Evolutionary conservation across 1,284 basidiomycete genomes (phyloP), one percentile per base, ranked within the genome.

Genomic region (Flammula alnicola): DNA sequence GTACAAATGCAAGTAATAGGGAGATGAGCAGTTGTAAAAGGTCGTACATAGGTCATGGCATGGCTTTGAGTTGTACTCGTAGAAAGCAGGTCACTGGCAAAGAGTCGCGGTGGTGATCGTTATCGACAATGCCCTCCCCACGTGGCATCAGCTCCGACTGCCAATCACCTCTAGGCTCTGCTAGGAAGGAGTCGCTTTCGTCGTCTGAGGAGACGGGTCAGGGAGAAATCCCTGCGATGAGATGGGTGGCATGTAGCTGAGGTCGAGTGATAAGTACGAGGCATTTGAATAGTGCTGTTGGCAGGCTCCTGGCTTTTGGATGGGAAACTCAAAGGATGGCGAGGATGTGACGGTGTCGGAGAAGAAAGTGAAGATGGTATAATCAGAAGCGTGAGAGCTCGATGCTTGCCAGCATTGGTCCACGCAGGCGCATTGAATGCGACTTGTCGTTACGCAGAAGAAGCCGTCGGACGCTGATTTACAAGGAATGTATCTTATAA

Each of bases 401-500:
- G 54, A 47, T 29, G 50, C 61, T 20, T 71, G 70, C 76, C 76
- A 77, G 47, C 77, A 78, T 27, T 65, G 77, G 77, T 29, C 63
- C 68, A 20, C 67, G 54, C 7, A 51, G 45, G 16, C 37, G 55
- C 23, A 32, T 31, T 10, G 47, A 39, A 20, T 17, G 38, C 14
- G 17, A 23, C 29, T 40, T 66, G 58, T 14, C 69, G 61, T 12
- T 55, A 17, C 26, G 38, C 48, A 30, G 62, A 78, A 76, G 31
- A 81, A 63, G 38, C 75, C 73, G 36, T 79, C 78, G 6, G 75
- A 75, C 0, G 83, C 81, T 8, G 77, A 75, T 59, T 77, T 73
- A 57, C 84, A 86, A 0, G 81, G 81, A 30, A 72, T 74, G 57
- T 80, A 84, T 22, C 82, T 72, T 5, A 78, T 84, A 20, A 85